A percentile compares a stretch with the other conserved stretches of the same genome.
Conservation (phyloP, 345 rosid genomes). For the Hibiscus tridactylites region DNA sequence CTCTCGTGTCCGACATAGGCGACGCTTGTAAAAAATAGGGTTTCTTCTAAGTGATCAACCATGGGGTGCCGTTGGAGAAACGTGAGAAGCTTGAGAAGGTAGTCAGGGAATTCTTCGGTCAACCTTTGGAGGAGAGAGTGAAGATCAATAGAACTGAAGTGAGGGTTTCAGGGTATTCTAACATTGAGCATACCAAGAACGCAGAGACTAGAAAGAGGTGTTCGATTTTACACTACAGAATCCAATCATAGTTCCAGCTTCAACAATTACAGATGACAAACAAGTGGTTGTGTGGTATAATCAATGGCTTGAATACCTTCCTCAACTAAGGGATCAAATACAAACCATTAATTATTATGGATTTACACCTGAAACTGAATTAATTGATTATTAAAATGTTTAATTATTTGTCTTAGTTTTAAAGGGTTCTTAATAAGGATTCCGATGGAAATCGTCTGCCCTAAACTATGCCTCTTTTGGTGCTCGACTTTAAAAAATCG, state of each 20-base stretch:
- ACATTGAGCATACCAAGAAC: slow-evolving; percentile 80
- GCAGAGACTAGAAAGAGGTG: slow-evolving; percentile 87
- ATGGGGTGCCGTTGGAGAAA: slow-evolving; percentile 53
- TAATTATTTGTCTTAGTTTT: too few relatives aligned
- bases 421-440: too few relatives aligned
- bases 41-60: slow-evolving; percentile 21
- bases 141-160: slow-evolving; percentile 60
- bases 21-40: slow-evolving; percentile 79
- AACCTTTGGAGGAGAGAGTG: slow-evolving; percentile 46
- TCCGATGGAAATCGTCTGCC: too few relatives aligned
- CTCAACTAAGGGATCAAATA: slow-evolving; percentile 43
- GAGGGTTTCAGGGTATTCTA: slow-evolving; percentile 61
- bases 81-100: slow-evolving; percentile 26
- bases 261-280: slow-evolving; percentile 34
- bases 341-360: too few relatives aligned
- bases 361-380: too few relatives aligned
- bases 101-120: slow-evolving; percentile 46
- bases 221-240: slow-evolving; percentile 56
- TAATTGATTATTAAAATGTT: too few relatives aligned
- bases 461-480: too few relatives aligned
- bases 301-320: slow-evolving; percentile 72
- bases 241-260: slow-evolving; percentile 54
- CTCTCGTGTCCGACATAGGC: slow-evolving; percentile 35
- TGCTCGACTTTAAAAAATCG: too few relatives aligned
- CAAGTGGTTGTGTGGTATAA: slow-evolving; percentile 33